A percentile compares a stretch with the other conserved stretches of the same genome.
Evolutionary conservation across 768 basidiomycete species (phyloP).

Genomic region (Lactarius pseudohatsudake): DNA sequence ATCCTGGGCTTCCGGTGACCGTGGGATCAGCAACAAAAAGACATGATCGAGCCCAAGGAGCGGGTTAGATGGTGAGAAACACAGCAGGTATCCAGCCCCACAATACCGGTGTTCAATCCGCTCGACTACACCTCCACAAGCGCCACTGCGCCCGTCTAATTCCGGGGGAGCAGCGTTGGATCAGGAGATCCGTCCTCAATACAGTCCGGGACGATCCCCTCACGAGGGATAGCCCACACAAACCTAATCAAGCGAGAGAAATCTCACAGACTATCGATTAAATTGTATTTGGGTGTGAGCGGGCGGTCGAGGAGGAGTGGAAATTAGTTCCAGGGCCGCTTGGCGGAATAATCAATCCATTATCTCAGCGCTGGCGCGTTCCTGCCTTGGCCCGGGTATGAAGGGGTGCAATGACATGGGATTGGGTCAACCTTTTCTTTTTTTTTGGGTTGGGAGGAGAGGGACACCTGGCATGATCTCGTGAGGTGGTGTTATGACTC

Average conservation of each 20-base stretch:
- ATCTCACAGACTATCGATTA: conserved; percentile 5
- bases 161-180: conserved; percentile 1
- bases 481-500: conserved; percentile 14
- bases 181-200: neutral
- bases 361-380: conserved; percentile 18
- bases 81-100: conserved; percentile 1
- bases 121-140: conserved; percentile 9
- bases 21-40: conserved; percentile 16
- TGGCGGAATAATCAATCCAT: neutral
- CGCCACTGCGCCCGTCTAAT: conserved; percentile 20
- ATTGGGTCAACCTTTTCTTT: neutral
- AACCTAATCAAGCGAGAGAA: neutral
- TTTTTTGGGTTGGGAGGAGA: neutral
- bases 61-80: conserved; percentile 17
- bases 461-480: neutral
- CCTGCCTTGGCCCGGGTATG: neutral
- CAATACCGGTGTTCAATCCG: conserved; percentile 6
- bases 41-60: conserved; percentile 15
- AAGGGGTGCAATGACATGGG: neutral
- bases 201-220: conserved; percentile 2
- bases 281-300: neutral
- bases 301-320: neutral
- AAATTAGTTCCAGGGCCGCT: neutral
- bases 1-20: conserved; percentile 10
- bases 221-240: neutral